Evolutionary conservation across 352 stramenopile species (phyloP).

Genomic region (Globisporangium sylvaticum): DNA sequence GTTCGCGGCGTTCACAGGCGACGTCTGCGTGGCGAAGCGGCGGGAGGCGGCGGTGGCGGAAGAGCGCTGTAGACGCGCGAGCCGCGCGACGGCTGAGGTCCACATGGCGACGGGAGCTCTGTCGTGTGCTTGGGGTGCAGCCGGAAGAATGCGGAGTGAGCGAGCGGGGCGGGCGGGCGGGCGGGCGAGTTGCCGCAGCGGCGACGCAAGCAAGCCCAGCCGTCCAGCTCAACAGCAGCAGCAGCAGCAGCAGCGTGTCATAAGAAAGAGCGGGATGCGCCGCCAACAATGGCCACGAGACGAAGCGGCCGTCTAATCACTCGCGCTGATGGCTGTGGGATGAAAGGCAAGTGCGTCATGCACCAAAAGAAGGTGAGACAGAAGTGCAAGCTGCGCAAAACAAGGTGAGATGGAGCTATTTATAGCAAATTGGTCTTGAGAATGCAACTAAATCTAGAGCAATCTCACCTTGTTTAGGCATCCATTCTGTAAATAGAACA

Average conservation of each 20-base stretch:
- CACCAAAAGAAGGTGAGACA: not conserved
- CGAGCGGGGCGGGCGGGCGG: too few relatives aligned
- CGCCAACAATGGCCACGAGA: not conserved
- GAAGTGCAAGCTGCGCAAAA: not conserved
- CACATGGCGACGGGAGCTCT: constrained; percentile 8
- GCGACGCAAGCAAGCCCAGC: not conserved
- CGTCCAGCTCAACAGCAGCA: not conserved
- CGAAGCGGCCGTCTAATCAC: constrained; percentile 8
- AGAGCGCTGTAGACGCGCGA: constrained; percentile 9
- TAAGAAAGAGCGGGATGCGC: constrained; percentile 5
- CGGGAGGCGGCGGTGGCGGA: not conserved
- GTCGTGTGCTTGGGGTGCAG: not conserved
- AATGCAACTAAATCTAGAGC: not conserved
- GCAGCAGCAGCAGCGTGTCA: not conserved
- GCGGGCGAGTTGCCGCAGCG: not conserved
- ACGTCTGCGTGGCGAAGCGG: constrained; percentile 14
- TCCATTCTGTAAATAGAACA: not conserved
- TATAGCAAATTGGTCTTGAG: not conserved
- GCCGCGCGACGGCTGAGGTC: constrained; percentile 8
- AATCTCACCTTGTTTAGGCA: not conserved
- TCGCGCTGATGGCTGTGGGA: constrained; percentile 6
- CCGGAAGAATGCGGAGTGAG: constrained; percentile 10
- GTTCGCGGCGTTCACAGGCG: constrained; percentile 12
- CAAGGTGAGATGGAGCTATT: not conserved
- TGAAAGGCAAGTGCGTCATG: not conserved